These are phyloP conservation scores for Fusarium ramigenum DNA, from an alignment of 2,329 filamentous ascomycete genomes.

Conservation along the genomic window DNA sequence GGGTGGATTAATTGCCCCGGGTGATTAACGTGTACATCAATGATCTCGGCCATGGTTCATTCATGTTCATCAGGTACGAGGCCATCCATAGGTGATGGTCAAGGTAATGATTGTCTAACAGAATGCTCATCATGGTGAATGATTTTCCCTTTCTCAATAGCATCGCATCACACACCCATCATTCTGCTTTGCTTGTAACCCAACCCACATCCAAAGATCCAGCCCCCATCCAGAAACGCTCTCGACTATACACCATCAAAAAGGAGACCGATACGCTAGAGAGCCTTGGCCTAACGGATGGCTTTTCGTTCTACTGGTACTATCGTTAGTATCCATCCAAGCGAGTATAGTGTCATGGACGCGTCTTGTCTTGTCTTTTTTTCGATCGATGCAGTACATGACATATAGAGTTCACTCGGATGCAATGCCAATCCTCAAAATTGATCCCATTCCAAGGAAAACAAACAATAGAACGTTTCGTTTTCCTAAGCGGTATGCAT, in stretches of 20 bases:
- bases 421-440: neutral
- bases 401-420: neutral
- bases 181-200: constrained; percentile 26
- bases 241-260: constrained; percentile 17
- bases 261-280: constrained; percentile 7
- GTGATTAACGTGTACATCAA: constrained; percentile 15
- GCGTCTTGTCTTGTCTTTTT: neutral
- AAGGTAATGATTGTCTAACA: constrained; percentile 11
- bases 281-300: constrained; percentile 23
- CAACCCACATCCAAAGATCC: neutral
- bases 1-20: constrained; percentile 22
- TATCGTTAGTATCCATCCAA: constrained; percentile 1
- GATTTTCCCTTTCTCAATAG: neutral
- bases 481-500: constrained; percentile 29
- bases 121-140: neutral
- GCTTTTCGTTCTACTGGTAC: neutral
- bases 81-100: constrained; percentile 3
- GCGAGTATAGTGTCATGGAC: constrained; percentile 7
- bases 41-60: neutral
- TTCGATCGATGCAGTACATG: neutral
- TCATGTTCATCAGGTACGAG: constrained; percentile 29
- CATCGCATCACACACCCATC: constrained; percentile 37
- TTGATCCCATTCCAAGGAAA: constrained; percentile 21
- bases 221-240: constrained; percentile 11
- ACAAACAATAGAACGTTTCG: constrained; percentile 5